phyloP scores from a whole-genome alignment of 495 filamentous ascomycete genomes.

The Patellaria atrata region DNA sequence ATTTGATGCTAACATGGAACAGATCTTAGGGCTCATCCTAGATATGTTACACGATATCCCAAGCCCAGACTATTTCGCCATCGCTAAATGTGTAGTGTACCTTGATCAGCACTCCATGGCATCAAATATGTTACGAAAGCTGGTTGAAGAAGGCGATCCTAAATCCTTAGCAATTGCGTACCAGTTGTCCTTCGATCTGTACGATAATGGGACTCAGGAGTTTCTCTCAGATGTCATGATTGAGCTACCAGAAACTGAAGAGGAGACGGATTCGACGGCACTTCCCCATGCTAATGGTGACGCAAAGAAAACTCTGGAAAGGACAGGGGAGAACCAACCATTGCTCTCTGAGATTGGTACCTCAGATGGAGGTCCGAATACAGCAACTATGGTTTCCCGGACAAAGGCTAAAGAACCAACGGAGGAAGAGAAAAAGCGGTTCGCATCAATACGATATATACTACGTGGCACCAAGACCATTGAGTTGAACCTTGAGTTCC shows the following conservation, averaged over 20 bases:
- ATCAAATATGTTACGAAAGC: slow-evolving; percentile 66
- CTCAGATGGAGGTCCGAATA: slow-evolving; percentile 14
- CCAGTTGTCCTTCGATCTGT: slow-evolving; percentile 94
- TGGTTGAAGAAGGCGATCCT: slow-evolving; percentile 66
- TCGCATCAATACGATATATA: slow-evolving; percentile 69
- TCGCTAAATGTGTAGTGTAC: slow-evolving; percentile 96
- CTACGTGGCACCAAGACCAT: slow-evolving; percentile 84
- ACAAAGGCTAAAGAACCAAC: slow-evolving; percentile 21
- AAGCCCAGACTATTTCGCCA: slow-evolving; percentile 90
- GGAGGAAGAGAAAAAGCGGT: slow-evolving; percentile 40
- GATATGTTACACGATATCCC: slow-evolving; percentile 79
- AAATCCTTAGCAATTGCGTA: slow-evolving; percentile 75
- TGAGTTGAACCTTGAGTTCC: slow-evolving; percentile 86
- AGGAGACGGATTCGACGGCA: slow-evolving; percentile 32
- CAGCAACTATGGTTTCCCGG: slow-evolving; percentile 23
- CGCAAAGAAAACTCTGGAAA: slow-evolving; percentile 26
- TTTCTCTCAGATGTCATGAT: slow-evolving; percentile 84
- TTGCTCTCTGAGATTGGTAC: slow-evolving; percentile 23
- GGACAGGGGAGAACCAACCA: slow-evolving; percentile 28
- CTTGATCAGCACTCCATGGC: slow-evolving; percentile 86
- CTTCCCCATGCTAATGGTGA: slow-evolving; percentile 26
- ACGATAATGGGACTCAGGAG: slow-evolving; percentile 95
- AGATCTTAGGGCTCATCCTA: slow-evolving; percentile 77
- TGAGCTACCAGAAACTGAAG: slow-evolving; percentile 45
- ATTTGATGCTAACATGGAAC: slow-evolving; percentile 22